Conservation (phyloP, 257 asterid genomes). For the Pogostemon cablin region DNA sequence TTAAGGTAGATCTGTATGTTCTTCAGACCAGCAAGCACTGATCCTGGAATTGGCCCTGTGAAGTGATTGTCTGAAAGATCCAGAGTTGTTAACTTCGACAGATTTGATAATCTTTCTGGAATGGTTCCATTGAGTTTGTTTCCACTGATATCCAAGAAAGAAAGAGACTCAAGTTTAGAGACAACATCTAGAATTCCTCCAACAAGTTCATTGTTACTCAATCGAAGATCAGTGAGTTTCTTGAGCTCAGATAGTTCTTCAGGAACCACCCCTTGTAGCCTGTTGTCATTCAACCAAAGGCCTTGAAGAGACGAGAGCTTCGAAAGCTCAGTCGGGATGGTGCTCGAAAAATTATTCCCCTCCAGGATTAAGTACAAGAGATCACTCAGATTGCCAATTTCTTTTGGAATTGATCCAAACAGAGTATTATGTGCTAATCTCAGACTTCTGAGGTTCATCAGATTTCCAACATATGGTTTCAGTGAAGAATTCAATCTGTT, state of each 20-base stretch:
- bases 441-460: slow-evolving; percentile 50
- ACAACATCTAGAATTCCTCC: slow-evolving; percentile 63
- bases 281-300: slow-evolving; percentile 48
- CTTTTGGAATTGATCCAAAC: slow-evolving; percentile 61
- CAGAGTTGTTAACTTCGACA: slow-evolving; percentile 43
- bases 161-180: slow-evolving; percentile 50
- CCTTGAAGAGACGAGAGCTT: slow-evolving; percentile 66
- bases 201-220: slow-evolving; percentile 50
- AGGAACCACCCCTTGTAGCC: slow-evolving; percentile 63
- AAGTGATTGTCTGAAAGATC: slow-evolving; percentile 69
- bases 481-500: slow-evolving; percentile 54
- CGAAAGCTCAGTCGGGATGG: slow-evolving; percentile 58
- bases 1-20: slow-evolving; percentile 67
- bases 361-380: slow-evolving; percentile 46
- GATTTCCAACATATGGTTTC: slow-evolving; percentile 49
- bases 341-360: slow-evolving; percentile 59
- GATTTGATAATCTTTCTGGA: slow-evolving; percentile 49
- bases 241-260: slow-evolving; percentile 53
- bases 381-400: slow-evolving; percentile 58
- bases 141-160: slow-evolving; percentile 63
- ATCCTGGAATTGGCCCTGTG: slow-evolving; percentile 51
- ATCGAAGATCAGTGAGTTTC: slow-evolving; percentile 51
- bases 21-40: slow-evolving; percentile 56
- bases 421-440: slow-evolving; percentile 41
- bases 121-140: slow-evolving; percentile 74